Conservation (phyloP, 352 stramenopile species). For the Pythium brassicae region DNA sequence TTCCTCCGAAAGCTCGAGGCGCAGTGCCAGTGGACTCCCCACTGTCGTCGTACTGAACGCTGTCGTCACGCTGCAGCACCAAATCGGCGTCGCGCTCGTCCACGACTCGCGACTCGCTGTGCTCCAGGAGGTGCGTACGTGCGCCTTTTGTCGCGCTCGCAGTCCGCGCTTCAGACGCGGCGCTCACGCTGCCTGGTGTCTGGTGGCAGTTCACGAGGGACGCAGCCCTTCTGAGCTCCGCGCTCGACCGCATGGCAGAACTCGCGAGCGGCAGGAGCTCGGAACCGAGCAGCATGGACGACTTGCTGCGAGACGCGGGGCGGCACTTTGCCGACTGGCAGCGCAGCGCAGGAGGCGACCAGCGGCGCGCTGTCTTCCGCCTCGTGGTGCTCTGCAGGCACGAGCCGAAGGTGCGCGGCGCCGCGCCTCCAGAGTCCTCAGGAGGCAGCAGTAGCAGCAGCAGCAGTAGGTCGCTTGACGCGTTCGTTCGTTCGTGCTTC, state of each 20-base stretch:
- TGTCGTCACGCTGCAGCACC: constrained; percentile 22
- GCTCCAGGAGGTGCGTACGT: constrained; percentile 26
- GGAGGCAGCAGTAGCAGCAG: no score
- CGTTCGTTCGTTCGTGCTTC: background rate
- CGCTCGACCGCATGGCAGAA: constrained; percentile 14
- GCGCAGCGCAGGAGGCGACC: background rate
- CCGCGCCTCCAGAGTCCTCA: background rate
- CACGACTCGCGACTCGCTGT: constrained; percentile 20
- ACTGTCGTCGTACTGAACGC: constrained; percentile 1
- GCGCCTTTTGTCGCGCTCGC: no score
- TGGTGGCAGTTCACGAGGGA: constrained; percentile 34
- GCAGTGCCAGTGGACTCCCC: background rate
- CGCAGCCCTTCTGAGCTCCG: constrained; percentile 14
- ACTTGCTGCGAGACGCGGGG: constrained; percentile 26
- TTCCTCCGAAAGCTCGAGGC: no score
- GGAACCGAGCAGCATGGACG: constrained; percentile 23
- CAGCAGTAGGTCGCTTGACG: no score
- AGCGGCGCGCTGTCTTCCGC: constrained; percentile 2
- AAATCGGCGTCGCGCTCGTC: constrained; percentile 29
- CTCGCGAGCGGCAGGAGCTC: constrained; percentile 4
- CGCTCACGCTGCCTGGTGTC: background rate
- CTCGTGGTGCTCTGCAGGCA: constrained; percentile 11
- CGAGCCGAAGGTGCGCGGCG: constrained; percentile 5
- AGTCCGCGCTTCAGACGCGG: background rate
- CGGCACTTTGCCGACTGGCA: constrained; percentile 19